These are phyloP conservation scores for Nepenthes alata DNA, from an alignment of 179 eudicot genomes.

Conservation along the genomic window DNA sequence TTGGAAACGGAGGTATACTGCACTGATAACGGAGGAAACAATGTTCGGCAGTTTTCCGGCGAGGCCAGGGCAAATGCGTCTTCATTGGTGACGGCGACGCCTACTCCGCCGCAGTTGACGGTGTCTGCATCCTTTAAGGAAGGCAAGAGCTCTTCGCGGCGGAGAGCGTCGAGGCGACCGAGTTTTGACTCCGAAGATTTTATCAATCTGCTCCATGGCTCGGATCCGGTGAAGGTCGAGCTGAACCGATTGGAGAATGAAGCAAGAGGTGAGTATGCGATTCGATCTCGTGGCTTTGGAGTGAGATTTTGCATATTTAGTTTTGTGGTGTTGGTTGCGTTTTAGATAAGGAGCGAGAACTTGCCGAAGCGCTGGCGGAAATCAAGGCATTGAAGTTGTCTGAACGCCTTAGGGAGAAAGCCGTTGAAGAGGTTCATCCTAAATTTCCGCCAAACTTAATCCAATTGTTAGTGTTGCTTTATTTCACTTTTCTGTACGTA, in stretches of 20 bases:
- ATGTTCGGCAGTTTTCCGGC: slow-evolving; percentile 5
- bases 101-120: slow-evolving; percentile 18
- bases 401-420: slow-evolving; percentile 78
- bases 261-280: slow-evolving; percentile 52
- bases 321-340: neutral
- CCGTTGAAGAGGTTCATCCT: slow-evolving; percentile 68
- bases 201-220: slow-evolving; percentile 70
- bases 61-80: neutral
- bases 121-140: slow-evolving; percentile 60
- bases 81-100: neutral
- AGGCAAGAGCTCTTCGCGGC: slow-evolving; percentile 36
- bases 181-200: slow-evolving; percentile 79
- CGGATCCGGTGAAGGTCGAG: slow-evolving; percentile 95
- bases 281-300: slow-evolving; percentile 10
- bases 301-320: slow-evolving; percentile 2
- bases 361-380: slow-evolving; percentile 74
- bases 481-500: too few species aligned
- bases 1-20: neutral
- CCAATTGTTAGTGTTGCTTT: neutral
- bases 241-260: slow-evolving; percentile 85
- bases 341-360: slow-evolving; percentile 76
- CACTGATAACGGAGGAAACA: slow-evolving; percentile 4
- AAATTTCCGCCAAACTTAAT: neutral
- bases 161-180: slow-evolving; percentile 52
- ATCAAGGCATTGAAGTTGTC: slow-evolving; percentile 70